Conservation (phyloP, 108 stramenopile species). For the Discostella stelligeroides region DNA sequence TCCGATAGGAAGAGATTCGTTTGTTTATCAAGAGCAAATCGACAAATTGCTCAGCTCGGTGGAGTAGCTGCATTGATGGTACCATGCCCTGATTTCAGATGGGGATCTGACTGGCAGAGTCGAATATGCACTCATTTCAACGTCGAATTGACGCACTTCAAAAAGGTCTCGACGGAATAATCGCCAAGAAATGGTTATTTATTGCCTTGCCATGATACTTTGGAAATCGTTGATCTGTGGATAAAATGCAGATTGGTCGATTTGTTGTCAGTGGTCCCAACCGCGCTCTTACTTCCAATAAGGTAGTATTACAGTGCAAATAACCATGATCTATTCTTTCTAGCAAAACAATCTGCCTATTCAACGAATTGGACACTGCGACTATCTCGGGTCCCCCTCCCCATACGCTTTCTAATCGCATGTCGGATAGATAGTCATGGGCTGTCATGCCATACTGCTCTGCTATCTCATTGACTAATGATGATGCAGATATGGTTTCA, state of each 20-base stretch:
- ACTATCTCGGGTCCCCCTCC: slow-evolving; percentile 97
- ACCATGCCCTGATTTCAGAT: too few species aligned
- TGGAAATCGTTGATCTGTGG: slow-evolving; percentile 56
- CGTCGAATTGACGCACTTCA: too few species aligned
- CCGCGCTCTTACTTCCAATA: slow-evolving; percentile 40
- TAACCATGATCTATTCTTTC: slow-evolving; percentile 23
- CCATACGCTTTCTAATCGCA: slow-evolving; percentile 88
- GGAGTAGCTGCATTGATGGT: neutral
- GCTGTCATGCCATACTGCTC: slow-evolving; percentile 68
- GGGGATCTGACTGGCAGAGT: too few species aligned
- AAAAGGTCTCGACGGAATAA: slow-evolving; percentile 32
- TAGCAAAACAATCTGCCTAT: slow-evolving; percentile 82
- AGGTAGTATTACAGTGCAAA: neutral
- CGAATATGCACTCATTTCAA: too few species aligned
- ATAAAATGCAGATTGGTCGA: slow-evolving; percentile 46
- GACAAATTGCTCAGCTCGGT: slow-evolving; percentile 53
- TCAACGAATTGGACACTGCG: slow-evolving; percentile 84
- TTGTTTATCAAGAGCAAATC: slow-evolving; percentile 61
- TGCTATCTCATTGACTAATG: slow-evolving; percentile 74
- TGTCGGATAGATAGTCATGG: slow-evolving; percentile 76
- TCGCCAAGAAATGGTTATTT: slow-evolving; percentile 70
- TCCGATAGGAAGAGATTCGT: slow-evolving; percentile 52
- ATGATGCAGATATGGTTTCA: slow-evolving; percentile 61
- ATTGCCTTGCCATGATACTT: slow-evolving; percentile 14
- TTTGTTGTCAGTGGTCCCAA: slow-evolving; percentile 51